Base-by-base conservation (phyloP, 768 basidiomycete species). In the Boletus patriciae region DNA sequence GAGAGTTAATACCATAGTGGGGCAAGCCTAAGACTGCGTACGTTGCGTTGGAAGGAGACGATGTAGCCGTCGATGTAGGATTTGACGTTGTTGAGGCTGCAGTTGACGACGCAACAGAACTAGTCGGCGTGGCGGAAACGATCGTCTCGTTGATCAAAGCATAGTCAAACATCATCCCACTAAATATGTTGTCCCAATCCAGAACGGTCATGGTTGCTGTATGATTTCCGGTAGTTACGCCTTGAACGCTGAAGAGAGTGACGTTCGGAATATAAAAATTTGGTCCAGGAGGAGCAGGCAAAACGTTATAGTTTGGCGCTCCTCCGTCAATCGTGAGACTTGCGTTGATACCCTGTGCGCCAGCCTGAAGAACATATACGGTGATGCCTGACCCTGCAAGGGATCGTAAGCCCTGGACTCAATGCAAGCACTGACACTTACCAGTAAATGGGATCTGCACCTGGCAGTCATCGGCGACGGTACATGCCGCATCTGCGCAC, bases 131-230 rank as follows among this genome's bases (percentile, higher is more conserved):
- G 6, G 33, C 23, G 4, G 53, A 23, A 45, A 66, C 48, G 18
- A 55, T 10, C 4, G 57, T 66, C 25, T 64, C 46, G 40, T 67
- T 64, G 41, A 67, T 51, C 13, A 21, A 12, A 10, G 43, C 65
- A 40, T 61, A 60, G 46, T 66, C 65, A 29, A 63, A 63, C 52
- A 63, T 60, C 55, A 65, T 57, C 40, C 55, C 55, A n/a, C 63
- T 59, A 16, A 41, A 53, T 27, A 41, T 50, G 21, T 54, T 55
- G 29, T 50, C 53, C 63, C 63, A 65, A 25, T 44, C 50, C 25
- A 29, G 53, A 4, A 62, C 54, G 10, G 47, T 52, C 59, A 65
- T 56, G 6, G 44, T 59, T 9, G 52, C 57, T 5, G 52, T 52
- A 23, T 65, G 64, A 27, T 66, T 55, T 19, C 63, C 58, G 2